Evolutionary conservation across 1,139 yeast genomes (phyloP), one percentile per base, ranked within the genome.

Genomic region (Lodderomyces margitis): DNA sequence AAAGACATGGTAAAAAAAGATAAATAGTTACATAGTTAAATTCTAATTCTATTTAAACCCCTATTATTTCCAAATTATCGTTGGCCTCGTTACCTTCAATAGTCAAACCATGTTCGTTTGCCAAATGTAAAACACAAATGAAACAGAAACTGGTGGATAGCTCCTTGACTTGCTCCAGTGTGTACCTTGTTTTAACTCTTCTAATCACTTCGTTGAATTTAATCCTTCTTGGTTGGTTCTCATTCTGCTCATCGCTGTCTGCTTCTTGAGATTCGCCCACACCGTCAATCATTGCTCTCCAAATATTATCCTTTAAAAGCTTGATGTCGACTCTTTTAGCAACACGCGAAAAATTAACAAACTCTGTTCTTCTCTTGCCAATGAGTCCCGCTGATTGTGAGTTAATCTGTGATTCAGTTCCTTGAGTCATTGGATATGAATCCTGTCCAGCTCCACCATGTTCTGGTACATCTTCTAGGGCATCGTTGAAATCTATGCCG

Each of bases 301-400:
- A 92, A 35, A 92, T 58, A 55, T 88, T 88, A 48, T 86, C 87
- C 63, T 92, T 92, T 46, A 92, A 70, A 31, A 75, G 67, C 52
- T 80, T 80, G 35, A 92, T 86, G 58, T 92, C 95, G 15, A 92
- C 96, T 50, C 83, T 76, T 59, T 89, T 91, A 3, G 97, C 92
- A 3, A 82, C 80, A 42, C 85, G 73, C 1, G 97, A 87, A 54
- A 83, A 89, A 47, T 76, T 81, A 37, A 89, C 81, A 50, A 78
- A 78, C 37, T 82, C 87, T 1, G 83, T 80, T 44, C 85, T 66
- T 17, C 68, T 54, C 5, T 69, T 71, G 11, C 72, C 73, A n/a
- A 66, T 56, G 5, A 72, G 55, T 32, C 68, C 48, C 5, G 30
- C 30, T 9, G 21, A n/a, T 19, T 24, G 31, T 14, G 31, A 25